Base-by-base conservation (phyloP, 331 rosid species). In the Quercus phellos region DNA sequence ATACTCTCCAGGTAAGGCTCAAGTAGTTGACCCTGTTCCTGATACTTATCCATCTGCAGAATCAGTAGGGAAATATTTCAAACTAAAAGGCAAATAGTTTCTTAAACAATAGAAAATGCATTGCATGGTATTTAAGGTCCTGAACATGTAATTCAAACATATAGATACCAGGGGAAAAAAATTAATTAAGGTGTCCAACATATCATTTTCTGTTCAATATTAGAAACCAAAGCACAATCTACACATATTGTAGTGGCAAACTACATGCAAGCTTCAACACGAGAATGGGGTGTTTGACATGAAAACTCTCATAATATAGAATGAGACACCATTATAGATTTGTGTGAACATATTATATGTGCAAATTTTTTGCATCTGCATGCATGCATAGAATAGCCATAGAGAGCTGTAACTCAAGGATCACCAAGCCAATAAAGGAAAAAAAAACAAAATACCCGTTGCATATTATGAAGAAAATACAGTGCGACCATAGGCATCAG, bases 1-100 rank as follows among this genome's bases (percentile, higher is more conserved):
- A 94, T 90, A 85, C 88, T 90, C 86, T 92, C 99, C 70, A 92
- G 84, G 86, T 90, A 94, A 51, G 99, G 99, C 80, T 94, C 99
- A 43, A 94, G 83, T 74, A 94, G 79, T 43, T 92, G 99, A 26
- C 98, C 99, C 83, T 94, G 97, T 85, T 94, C 91, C 84, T 94
- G 98, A 84, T 94, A 94, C 85, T 94, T 94, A 81, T 92, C 99
- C 96, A 94, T 79, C 99, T 94, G 86, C 85, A 83, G 16, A 22
- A 27, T 60, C 71, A 34, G 22, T 53, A 38, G 64, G 82, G 38
- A 78, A 56, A 77, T 51, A 10, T 59, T 50, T 74, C 60, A 80
- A 27, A 11, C 53, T 21, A 46, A 13, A 19, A 68, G 67, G 55
- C 50, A 58, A 17, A 6, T 4, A 68, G 34, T 35, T 42, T 17